A percentile compares a stretch with the other conserved stretches of the same genome.
These are phyloP conservation scores for Suillus subaureus DNA, from an alignment of 768 basidiomycete genomes.

Conservation along the genomic window DNA sequence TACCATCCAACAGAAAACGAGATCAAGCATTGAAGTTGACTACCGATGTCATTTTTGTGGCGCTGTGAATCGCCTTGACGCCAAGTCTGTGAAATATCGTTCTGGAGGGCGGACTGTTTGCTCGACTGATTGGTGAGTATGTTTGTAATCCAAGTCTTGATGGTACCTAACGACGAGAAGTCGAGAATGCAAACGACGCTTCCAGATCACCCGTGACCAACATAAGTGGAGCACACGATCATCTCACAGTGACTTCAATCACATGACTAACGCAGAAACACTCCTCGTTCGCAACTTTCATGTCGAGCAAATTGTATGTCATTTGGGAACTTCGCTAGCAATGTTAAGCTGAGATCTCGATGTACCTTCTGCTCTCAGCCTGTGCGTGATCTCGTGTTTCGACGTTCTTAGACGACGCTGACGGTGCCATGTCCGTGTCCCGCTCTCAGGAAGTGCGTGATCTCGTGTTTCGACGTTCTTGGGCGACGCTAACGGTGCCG, in stretches of 20 bases:
- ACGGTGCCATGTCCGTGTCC: too few relatives aligned
- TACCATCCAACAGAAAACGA: conserved; percentile 19
- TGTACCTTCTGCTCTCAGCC: too few relatives aligned
- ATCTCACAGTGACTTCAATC: not conserved
- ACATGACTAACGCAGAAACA: too few relatives aligned
- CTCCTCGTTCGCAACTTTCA: too few relatives aligned
- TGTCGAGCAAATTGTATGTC: too few relatives aligned
- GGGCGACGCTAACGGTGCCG: too few relatives aligned
- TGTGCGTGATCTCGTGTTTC: too few relatives aligned
- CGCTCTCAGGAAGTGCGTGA: too few relatives aligned
- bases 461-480: too few relatives aligned
- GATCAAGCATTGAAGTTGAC: not conserved
- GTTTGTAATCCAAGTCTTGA: not conserved
- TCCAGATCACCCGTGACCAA: conserved; percentile 16
- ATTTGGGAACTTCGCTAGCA: too few relatives aligned
- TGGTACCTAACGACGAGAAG: conserved; percentile 15
- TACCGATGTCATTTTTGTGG: conserved; percentile 25
- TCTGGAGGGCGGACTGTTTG: conserved; percentile 5
- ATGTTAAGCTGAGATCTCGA: too few relatives aligned
- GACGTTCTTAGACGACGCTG: too few relatives aligned
- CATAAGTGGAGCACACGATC: not conserved
- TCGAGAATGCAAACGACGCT: conserved; percentile 30
- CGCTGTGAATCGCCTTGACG: not conserved
- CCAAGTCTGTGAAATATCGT: conserved; percentile 10
- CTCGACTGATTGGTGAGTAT: conserved; percentile 27